Percentiles rank a stretch among this genome's conserved stretches.
Conservation (phyloP, 2,329 filamentous ascomycete species). For the Fusarium sp. region DNA sequence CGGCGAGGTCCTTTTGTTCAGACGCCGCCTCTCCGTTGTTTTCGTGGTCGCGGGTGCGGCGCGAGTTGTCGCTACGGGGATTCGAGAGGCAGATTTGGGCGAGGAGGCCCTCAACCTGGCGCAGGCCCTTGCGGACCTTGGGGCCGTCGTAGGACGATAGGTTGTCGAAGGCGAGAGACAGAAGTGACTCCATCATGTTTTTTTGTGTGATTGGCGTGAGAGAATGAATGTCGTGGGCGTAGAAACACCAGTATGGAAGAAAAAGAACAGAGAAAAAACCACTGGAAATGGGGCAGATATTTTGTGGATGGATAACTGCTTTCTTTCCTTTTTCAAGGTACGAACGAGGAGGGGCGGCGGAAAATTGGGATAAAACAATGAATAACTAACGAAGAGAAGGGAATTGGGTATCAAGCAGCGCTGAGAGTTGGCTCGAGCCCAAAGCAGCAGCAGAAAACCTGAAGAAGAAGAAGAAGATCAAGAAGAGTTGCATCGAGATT, state of each 20-base stretch:
- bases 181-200: conserved; percentile 80
- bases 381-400: conserved; percentile 17
- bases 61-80: conserved; percentile 37
- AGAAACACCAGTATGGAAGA: conserved; percentile 26
- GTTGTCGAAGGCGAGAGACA: conserved; percentile 95
- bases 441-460: conserved; percentile 13
- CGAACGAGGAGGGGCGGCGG: conserved; percentile 11
- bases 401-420: conserved; percentile 29
- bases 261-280: conserved; percentile 14
- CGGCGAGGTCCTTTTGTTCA: conserved; percentile 68
- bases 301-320: conserved; percentile 1
- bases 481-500: conserved; percentile 13
- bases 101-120: conserved; percentile 91
- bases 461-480: conserved; percentile 10
- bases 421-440: conserved; percentile 23
- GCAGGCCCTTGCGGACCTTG: conserved; percentile 92
- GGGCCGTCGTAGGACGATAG: conserved; percentile 88
- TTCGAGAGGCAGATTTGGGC: conserved; percentile 89
- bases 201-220: conserved; percentile 1
- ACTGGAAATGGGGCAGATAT: conserved; percentile 14
- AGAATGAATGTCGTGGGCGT: conserved; percentile 10
- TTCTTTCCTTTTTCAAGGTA: neutral
- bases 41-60: conserved; percentile 38
- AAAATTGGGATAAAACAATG: conserved; percentile 16
- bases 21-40: conserved; percentile 50